phyloP scores from a whole-genome alignment of 441 rosid genomes.

The Euphorbia neoarborescens region DNA sequence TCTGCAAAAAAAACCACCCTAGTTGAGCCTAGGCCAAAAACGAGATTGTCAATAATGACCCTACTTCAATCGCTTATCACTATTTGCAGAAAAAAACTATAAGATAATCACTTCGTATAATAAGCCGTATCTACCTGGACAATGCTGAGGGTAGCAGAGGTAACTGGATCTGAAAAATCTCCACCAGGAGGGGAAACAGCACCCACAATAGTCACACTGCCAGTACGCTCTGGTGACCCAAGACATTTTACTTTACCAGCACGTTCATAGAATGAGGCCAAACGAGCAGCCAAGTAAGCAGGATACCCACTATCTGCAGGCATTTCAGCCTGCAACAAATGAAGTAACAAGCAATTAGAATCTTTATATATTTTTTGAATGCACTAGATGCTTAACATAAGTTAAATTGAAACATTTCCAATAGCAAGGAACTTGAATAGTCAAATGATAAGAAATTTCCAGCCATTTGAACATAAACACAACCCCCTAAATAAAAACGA shows the following conservation, averaged over 20 bases:
- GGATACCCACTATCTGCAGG: slow-evolving; percentile 99
- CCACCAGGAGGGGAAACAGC: slow-evolving; percentile 99
- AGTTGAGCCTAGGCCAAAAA: neutral
- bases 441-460: neutral
- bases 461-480: neutral
- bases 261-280: slow-evolving; percentile 97
- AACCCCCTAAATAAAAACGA: neutral
- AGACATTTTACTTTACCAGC: slow-evolving; percentile 99
- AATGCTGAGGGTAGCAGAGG: slow-evolving; percentile 97
- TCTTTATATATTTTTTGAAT: neutral
- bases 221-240: slow-evolving; percentile 94
- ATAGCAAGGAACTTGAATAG: neutral
- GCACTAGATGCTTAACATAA: neutral
- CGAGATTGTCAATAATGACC: neutral
- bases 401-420: too few relatives aligned
- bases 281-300: slow-evolving; percentile 94
- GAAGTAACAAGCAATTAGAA: slow-evolving; percentile 11
- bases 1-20: neutral
- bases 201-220: slow-evolving; percentile 99
- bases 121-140: slow-evolving; percentile 60
- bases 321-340: slow-evolving; percentile 86
- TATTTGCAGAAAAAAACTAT: neutral
- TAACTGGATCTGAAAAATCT: slow-evolving; percentile 97
- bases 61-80: neutral
- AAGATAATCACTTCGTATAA: neutral